These are phyloP conservation scores for Arachis monticola DNA, from an alignment of 331 rosid genomes.

Conservation along the genomic window DNA sequence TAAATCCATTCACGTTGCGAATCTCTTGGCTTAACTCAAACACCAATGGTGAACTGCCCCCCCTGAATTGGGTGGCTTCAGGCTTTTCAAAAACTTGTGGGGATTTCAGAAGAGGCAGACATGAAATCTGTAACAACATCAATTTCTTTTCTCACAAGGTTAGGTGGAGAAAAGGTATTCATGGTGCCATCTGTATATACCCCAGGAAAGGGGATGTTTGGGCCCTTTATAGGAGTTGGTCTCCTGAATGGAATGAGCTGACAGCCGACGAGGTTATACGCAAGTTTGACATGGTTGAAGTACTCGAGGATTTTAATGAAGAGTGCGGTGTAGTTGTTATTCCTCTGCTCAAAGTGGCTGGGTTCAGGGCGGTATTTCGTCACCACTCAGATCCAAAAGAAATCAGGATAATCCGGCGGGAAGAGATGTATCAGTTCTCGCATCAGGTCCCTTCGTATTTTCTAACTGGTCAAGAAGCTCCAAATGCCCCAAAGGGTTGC, in stretches of 20 bases:
- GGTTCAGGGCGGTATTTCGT: constrained; percentile 54
- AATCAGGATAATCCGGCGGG: constrained; percentile 44
- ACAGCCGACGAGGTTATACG: constrained; percentile 45
- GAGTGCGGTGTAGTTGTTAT: constrained; percentile 47
- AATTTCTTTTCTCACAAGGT: constrained; percentile 53
- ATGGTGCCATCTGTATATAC: constrained; percentile 48
- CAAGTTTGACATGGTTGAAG: constrained; percentile 58
- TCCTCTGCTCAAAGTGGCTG: constrained; percentile 61
- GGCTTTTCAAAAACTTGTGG: constrained; percentile 54
- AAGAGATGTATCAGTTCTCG: constrained; percentile 56
- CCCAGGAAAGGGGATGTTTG: constrained; percentile 61
- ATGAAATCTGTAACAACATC: constrained; percentile 36
- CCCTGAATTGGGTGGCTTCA: constrained; percentile 45
- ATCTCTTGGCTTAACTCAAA: constrained; percentile 51
- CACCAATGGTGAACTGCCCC: constrained; percentile 37
- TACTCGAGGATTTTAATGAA: constrained; percentile 48
- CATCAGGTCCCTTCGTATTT: constrained; percentile 51
- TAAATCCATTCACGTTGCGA: constrained; percentile 48
- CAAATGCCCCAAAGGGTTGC: constrained; percentile 53
- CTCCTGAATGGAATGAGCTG: constrained; percentile 53
- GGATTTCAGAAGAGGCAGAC: constrained; percentile 45
- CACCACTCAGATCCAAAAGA: constrained; percentile 45
- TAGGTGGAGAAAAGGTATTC: constrained; percentile 40
- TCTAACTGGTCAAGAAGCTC: constrained; percentile 49
- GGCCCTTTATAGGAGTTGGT: constrained; percentile 59